These are phyloP conservation scores for Alisma plantagoaquatica DNA, from an alignment of 106 monocot genomes.

Conservation along the genomic window DNA sequence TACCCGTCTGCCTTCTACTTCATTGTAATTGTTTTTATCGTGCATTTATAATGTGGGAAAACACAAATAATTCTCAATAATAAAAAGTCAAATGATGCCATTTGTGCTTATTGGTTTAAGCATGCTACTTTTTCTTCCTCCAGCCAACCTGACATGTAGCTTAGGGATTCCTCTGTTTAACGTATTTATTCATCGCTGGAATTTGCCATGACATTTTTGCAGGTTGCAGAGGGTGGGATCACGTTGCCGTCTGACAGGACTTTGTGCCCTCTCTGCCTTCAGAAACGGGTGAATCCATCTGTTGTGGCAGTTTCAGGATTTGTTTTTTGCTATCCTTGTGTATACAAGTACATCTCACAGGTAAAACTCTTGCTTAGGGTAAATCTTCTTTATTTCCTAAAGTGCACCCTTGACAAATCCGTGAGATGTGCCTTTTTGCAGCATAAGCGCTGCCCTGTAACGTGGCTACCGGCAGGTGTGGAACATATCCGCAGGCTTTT, in stretches of 20 bases:
- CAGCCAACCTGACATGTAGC: too few relatives aligned
- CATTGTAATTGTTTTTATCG: too few relatives aligned
- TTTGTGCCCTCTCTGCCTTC: slow-evolving; percentile 75
- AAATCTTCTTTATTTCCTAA: background rate
- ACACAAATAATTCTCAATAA: too few relatives aligned
- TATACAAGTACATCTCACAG: slow-evolving; percentile 86
- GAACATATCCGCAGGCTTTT: slow-evolving; percentile 83
- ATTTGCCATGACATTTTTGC: too few relatives aligned
- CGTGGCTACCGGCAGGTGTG: slow-evolving; percentile 57
- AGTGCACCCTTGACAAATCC: background rate
- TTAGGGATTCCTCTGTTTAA: too few relatives aligned
- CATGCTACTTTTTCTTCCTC: too few relatives aligned
- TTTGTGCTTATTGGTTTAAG: too few relatives aligned
- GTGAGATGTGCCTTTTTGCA: slow-evolving; percentile 18
- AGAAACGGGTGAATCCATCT: slow-evolving; percentile 81
- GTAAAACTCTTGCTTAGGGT: slow-evolving; percentile 9
- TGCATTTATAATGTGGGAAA: too few relatives aligned
- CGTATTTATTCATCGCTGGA: too few relatives aligned
- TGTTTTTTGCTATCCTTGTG: slow-evolving; percentile 84
- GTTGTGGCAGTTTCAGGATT: slow-evolving; percentile 78
- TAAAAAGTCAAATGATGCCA: too few relatives aligned
- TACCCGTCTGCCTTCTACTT: too few relatives aligned
- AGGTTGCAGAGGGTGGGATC: slow-evolving; percentile 88
- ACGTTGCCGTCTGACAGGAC: slow-evolving; percentile 70
- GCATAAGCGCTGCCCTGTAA: slow-evolving; percentile 88